Conservation (phyloP, 345 rosid genomes). For the Eucalyptus tenuipes region DNA sequence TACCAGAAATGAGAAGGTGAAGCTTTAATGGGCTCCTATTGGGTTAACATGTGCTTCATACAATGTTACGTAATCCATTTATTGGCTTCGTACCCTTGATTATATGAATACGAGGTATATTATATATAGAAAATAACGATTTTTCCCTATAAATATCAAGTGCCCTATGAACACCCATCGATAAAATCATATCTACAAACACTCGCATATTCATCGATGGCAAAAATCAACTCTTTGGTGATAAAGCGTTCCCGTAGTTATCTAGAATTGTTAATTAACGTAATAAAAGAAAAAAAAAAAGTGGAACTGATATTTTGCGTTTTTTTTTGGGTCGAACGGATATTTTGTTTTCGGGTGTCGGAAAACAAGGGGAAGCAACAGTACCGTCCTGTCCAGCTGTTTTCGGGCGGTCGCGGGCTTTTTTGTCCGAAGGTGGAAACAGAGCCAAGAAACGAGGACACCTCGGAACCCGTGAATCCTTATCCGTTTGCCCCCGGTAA, state of each 20-base stretch:
- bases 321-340: no score
- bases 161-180: no score
- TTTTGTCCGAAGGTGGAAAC: background rate
- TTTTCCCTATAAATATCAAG: background rate
- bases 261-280: background rate
- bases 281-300: background rate
- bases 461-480: background rate
- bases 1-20: no score
- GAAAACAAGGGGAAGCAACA: background rate
- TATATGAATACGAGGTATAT: background rate
- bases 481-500: background rate
- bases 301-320: background rate
- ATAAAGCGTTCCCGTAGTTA: background rate
- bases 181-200: background rate
- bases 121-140: background rate
- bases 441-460: background rate
- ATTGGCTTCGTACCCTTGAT: accelerated
- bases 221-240: background rate
- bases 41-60: accelerated
- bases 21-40: no score
- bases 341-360: background rate
- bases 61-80: no score
- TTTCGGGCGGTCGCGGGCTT: background rate
- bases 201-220: background rate
- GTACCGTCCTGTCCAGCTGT: background rate